Conservation (phyloP, 352 stramenopile species). For the Globisporangium camurandrum region DNA sequence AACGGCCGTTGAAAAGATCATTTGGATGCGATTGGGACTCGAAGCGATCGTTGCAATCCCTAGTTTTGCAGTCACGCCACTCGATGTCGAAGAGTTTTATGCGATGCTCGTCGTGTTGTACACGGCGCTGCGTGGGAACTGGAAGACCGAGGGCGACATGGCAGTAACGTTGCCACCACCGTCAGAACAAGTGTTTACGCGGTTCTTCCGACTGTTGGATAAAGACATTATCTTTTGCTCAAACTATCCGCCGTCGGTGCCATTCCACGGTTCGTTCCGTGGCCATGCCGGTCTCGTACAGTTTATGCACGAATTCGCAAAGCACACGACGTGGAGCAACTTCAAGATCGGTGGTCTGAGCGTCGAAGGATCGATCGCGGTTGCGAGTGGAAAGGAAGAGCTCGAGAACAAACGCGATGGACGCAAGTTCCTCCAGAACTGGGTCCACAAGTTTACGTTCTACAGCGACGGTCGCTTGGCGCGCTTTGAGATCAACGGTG, state of each 20-base stretch:
- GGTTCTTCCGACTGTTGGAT: slow-evolving; percentile 81
- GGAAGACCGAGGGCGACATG: slow-evolving; percentile 83
- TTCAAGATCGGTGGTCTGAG: slow-evolving; percentile 82
- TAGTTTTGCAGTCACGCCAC: slow-evolving; percentile 62
- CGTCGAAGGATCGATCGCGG: slow-evolving; percentile 77
- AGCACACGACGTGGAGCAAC: slow-evolving; percentile 76
- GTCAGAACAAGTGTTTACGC: slow-evolving; percentile 82
- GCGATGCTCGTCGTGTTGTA: slow-evolving; percentile 85
- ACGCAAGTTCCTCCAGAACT: slow-evolving; percentile 85
- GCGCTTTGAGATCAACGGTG: slow-evolving; percentile 84
- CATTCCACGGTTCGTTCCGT: slow-evolving; percentile 78
- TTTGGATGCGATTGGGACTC: slow-evolving; percentile 81
- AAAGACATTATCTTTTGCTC: slow-evolving; percentile 85
- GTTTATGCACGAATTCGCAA: slow-evolving; percentile 78
- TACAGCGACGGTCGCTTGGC: slow-evolving; percentile 76
- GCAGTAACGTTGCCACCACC: slow-evolving; percentile 78
- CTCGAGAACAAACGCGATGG: slow-evolving; percentile 80
- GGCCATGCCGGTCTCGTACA: slow-evolving; percentile 59
- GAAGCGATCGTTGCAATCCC: slow-evolving; percentile 83
- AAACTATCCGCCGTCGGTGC: slow-evolving; percentile 84
- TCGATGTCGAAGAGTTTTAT: slow-evolving; percentile 88
- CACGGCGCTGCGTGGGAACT: slow-evolving; percentile 69
- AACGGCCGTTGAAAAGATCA: slow-evolving; percentile 77
- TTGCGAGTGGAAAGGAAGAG: slow-evolving; percentile 80
- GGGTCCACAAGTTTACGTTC: slow-evolving; percentile 88